Base-by-base conservation (phyloP, 2,329 filamentous ascomycete genomes). In the Cercospora sp. region DNA sequence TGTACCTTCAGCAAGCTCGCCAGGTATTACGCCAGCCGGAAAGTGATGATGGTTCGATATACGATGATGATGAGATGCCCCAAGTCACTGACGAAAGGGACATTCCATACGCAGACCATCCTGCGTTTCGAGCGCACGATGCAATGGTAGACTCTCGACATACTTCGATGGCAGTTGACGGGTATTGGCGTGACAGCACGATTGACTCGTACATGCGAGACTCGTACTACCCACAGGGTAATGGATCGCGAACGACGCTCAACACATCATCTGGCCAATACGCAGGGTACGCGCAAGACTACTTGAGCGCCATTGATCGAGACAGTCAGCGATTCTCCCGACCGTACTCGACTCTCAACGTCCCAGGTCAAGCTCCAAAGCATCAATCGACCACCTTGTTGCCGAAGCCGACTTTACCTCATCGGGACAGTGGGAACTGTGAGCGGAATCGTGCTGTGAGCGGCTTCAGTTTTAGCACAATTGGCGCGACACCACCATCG, bases 41-140 rank as follows among this genome's bases (percentile, higher is more conserved):
- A 55, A 69, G 66, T 34, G 65, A 72, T 34, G 67, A 70, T 24
- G 65, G 61, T 3, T 73, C 71, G 16, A 75, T 78, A 5, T 86
- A 89, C 30, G 62, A 65, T 24, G 83, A 83, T 16, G 70, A 71
- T 10, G 67, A 72, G 40, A 61, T 71, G 10, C 68, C 74, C 3
- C 65, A 70, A 18, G 62, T 72, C 18, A 68, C 63, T 7, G 65
- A 71, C 26, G 71, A 74, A 66, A 63, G 63, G 24, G 72, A 76
- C 34, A 57, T 75, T 5, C 73, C 74, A 0, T 77, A 76, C 66
- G 72, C 73, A 3, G 74, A 77, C 60, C 76, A 77, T 65, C 74
- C 74, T 28, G 75, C 72, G 5, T 75, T 75, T 60, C 71, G 74
- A 6, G 72, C 71, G 5, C 72, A 75, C 59, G 74, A 72, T 26